phyloP scores from a whole-genome alignment of 192 early-diverging fungal species.

The Backusella macrospora region DNA sequence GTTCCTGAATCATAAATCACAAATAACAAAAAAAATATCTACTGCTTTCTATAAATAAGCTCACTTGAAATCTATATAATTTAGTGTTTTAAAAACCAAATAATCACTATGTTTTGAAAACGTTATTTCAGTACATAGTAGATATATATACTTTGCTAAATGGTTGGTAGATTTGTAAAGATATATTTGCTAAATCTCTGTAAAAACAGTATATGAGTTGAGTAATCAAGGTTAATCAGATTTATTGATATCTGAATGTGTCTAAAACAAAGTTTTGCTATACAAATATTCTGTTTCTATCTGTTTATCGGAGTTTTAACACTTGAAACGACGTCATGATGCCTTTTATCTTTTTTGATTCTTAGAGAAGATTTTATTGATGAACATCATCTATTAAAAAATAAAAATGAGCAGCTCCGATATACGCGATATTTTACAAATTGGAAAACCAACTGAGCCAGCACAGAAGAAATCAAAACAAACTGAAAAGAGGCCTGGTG shows the following conservation, averaged over 20 bases:
- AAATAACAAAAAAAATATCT: background rate
- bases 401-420: constrained; percentile 50
- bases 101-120: background rate
- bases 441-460: constrained; percentile 44
- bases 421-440: constrained; percentile 64
- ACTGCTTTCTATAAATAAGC: background rate
- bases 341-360: background rate
- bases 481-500: constrained; percentile 56
- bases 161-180: too few species aligned
- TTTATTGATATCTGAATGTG: too few species aligned
- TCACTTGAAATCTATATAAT: background rate
- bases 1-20: too few species aligned
- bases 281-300: too few species aligned
- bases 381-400: background rate
- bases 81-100: background rate
- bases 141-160: too few species aligned
- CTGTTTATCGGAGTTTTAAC: background rate
- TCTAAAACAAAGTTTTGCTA: too few species aligned
- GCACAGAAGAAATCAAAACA: constrained; percentile 40
- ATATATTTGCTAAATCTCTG: too few species aligned
- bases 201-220: too few species aligned
- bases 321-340: background rate
- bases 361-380: background rate
- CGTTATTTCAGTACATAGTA: too few species aligned
- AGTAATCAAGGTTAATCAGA: too few species aligned